Evolutionary conservation across 148 eudicot species (phyloP), one percentile per base, ranked within the genome.

Genomic region (Persicaria tinctoria): DNA sequence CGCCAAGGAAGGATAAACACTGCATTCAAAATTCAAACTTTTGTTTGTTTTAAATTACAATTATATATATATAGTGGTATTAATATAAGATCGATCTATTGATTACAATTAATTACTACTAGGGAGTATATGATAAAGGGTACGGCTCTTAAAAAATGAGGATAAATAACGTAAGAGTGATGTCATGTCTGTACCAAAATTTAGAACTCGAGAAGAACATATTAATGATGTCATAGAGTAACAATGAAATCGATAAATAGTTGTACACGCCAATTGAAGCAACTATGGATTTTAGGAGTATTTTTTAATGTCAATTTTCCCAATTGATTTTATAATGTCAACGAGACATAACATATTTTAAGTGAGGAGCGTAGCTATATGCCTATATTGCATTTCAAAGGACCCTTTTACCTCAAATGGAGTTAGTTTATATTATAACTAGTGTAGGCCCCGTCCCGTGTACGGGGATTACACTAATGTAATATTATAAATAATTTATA

Each of bases 141-240:
- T 66, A 66, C 70, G 70, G 70, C 41, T 38, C 47, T 12, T 63
- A 41, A 41, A 60, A 2, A 66, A 66, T 66, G 41, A 66, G 70
- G 70, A 5, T 64, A 66, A 66, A 66, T 66, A 47, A 66, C 70
- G 70, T 17, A 41, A 13, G 18, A 27, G 10, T 66, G 70, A 66
- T 44, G 70, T 66, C 70, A 66, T 41, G 48, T 66, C 47, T 66
- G 70, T 66, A 41, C 70, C 70, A 4, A 66, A 66, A 66, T 66
- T 66, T 41, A 66, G 70, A 66, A 66, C 70, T 66, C 70, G 70
- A 66, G 70, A 66, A 66, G 70, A 66, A 66, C 70, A 66, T 41
- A 41, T 66, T 66, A 66, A 66, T 66, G 44, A 10, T 66, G 70
- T 44, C 70, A 13, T 66, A 13, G 12, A 3, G 17, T 66, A 38